Percentiles rank a stretch among this genome's conserved stretches.
These are phyloP conservation scores for Boletellus dicymbophilus DNA, from an alignment of 1,284 basidiomycete genomes.

Conservation along the genomic window DNA sequence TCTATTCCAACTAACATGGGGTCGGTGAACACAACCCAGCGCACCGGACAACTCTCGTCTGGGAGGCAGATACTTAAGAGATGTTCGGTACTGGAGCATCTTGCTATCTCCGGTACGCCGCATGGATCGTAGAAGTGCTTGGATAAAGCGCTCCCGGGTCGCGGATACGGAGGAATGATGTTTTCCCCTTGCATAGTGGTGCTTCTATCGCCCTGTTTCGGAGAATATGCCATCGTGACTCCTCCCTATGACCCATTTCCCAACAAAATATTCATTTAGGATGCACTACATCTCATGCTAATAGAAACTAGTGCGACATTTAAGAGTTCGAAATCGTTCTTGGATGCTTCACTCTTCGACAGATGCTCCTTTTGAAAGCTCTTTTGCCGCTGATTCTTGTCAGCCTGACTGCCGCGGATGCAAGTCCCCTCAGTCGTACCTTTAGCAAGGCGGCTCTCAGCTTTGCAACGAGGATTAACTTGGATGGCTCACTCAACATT, in stretches of 20 bases:
- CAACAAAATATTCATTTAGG: background rate
- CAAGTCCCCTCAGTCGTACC: constrained; percentile 10
- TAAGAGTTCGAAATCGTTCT: background rate
- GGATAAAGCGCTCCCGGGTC: too few relatives aligned
- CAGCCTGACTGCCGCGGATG: constrained; percentile 11
- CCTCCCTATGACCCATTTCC: background rate
- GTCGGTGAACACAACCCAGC: too few relatives aligned
- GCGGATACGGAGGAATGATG: background rate
- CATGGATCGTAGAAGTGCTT: constrained; percentile 1
- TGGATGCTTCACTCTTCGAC: background rate
- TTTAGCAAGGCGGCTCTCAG: constrained; percentile 15
- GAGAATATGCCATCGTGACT: background rate
- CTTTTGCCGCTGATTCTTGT: constrained; percentile 15
- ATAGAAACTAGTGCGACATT: background rate
- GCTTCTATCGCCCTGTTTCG: background rate
- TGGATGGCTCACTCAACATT: background rate
- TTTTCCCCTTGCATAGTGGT: background rate
- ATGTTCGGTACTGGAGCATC: background rate
- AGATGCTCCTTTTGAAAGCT: constrained; percentile 18
- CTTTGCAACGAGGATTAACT: constrained; percentile 19
- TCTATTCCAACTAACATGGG: too few relatives aligned
- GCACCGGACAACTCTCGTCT: too few relatives aligned
- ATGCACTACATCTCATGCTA: background rate
- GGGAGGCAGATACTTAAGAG: too few relatives aligned
- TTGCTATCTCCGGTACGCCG: constrained; percentile 3